Percentiles rank a stretch among this genome's conserved stretches.
These are phyloP conservation scores for Fomitopsis serialis DNA, from an alignment of 768 basidiomycete species.

Conservation along the genomic window DNA sequence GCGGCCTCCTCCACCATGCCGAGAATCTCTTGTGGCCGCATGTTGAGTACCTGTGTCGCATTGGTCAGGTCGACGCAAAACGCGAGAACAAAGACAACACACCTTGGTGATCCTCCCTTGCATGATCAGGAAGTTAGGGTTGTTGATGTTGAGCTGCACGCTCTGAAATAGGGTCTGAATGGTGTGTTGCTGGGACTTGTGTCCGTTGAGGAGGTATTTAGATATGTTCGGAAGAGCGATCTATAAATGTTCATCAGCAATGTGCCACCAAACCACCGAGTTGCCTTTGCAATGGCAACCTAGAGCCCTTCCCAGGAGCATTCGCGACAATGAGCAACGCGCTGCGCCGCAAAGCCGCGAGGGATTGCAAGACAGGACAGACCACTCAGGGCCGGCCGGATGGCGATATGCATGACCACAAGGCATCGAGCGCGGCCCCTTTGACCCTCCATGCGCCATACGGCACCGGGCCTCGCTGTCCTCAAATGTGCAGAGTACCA, in stretches of 20 bases:
- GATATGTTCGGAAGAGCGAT: constrained; percentile 90
- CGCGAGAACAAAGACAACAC: constrained; percentile 2
- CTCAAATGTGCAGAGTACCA: too few species aligned
- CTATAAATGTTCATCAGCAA: constrained; percentile 32
- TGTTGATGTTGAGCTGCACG: constrained; percentile 98
- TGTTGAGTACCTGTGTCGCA: constrained; percentile 72
- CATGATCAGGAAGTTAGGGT: constrained; percentile 99
- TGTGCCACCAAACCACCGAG: too few species aligned
- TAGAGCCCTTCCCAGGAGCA: too few species aligned
- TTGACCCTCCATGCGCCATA: too few species aligned
- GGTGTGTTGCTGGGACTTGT: constrained; percentile 80
- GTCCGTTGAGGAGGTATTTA: constrained; percentile 95
- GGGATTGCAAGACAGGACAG: too few species aligned
- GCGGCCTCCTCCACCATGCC: constrained; percentile 99
- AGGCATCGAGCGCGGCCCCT: too few species aligned
- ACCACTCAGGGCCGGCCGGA: too few species aligned
- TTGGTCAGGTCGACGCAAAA: background rate
- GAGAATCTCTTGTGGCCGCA: constrained; percentile 96
- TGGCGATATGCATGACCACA: too few species aligned
- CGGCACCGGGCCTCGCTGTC: too few species aligned
- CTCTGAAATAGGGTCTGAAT: constrained; percentile 93
- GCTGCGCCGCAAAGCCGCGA: too few species aligned
- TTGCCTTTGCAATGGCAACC: too few species aligned
- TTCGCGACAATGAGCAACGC: too few species aligned
- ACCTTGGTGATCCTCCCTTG: constrained; percentile 99